These are phyloP conservation scores for Neopestalotiopsis sp. DNA, from an alignment of 2,329 filamentous ascomycete genomes.

Conservation along the genomic window DNA sequence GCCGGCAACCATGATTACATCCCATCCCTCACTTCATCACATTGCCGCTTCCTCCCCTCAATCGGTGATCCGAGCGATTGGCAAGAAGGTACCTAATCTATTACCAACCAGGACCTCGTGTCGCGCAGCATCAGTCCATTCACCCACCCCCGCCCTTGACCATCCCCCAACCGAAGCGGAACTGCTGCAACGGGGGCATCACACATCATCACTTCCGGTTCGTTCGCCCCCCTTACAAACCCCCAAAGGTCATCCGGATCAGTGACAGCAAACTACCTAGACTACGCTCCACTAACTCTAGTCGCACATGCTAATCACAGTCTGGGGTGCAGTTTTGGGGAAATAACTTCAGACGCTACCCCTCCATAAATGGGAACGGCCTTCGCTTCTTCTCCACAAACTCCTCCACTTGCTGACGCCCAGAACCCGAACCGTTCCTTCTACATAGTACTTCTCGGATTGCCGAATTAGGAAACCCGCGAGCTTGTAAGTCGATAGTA, in stretches of 20 bases:
- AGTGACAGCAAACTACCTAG: neutral
- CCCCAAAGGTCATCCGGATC: neutral
- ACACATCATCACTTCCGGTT: neutral
- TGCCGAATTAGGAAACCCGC: slow-evolving; percentile 30
- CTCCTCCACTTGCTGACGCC: slow-evolving; percentile 16
- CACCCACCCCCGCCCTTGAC: neutral
- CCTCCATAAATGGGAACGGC: slow-evolving; percentile 11
- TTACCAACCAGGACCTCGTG: slow-evolving; percentile 6
- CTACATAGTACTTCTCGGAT: slow-evolving; percentile 21
- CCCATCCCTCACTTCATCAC: neutral
- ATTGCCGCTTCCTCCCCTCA: slow-evolving; percentile 4
- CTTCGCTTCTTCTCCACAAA: slow-evolving; percentile 10
- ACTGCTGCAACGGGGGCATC: neutral
- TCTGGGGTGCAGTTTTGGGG: slow-evolving; percentile 18
- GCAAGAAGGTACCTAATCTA: neutral
- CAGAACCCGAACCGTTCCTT: slow-evolving; percentile 11
- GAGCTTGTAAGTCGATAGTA: neutral
- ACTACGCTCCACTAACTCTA: neutral
- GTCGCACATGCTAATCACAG: slow-evolving; percentile 5
- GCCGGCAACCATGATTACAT: slow-evolving; percentile 9
- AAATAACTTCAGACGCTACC: slow-evolving; percentile 12
- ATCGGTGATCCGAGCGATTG: neutral
- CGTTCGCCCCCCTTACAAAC: neutral
- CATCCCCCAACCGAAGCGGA: neutral
- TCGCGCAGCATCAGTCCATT: slow-evolving; percentile 9